Conservation (phyloP, 805 yeast species). For the Saccharomycopsis guyanensis region DNA sequence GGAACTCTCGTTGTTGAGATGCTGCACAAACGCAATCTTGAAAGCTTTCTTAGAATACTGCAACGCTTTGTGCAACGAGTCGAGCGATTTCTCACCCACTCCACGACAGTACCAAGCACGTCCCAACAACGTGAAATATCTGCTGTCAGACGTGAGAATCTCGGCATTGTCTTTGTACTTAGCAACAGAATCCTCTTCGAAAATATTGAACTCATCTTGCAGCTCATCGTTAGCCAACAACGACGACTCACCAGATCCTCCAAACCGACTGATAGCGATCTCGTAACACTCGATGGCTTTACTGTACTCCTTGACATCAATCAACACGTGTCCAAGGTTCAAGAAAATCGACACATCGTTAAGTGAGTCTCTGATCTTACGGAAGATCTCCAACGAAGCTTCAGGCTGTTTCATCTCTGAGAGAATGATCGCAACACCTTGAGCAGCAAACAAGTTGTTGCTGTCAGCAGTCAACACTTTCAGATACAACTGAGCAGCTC, state of each 20-base stretch:
- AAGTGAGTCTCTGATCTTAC: slow-evolving; percentile 84
- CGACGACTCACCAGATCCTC: slow-evolving; percentile 16
- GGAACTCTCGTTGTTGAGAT: slow-evolving; percentile 27
- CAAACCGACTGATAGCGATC: slow-evolving; percentile 60
- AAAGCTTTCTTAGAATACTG: slow-evolving; percentile 55
- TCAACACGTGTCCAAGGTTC: slow-evolving; percentile 80
- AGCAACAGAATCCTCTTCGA: slow-evolving; percentile 9
- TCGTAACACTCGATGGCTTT: slow-evolving; percentile 89
- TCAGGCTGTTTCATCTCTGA: slow-evolving; percentile 74
- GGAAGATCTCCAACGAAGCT: slow-evolving; percentile 75
- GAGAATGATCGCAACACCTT: slow-evolving; percentile 89
- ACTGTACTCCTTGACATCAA: slow-evolving; percentile 73
- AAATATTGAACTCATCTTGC: slow-evolving; percentile 4
- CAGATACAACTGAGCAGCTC: slow-evolving; percentile 89
- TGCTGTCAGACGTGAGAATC: slow-evolving; percentile 42
- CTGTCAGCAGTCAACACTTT: slow-evolving; percentile 83
- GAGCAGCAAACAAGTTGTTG: slow-evolving; percentile 90
- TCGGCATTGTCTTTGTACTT: slow-evolving; percentile 34
- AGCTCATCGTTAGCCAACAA: background rate
- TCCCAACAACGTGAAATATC: slow-evolving; percentile 65
- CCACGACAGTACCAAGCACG: slow-evolving; percentile 87
- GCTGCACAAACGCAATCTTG: slow-evolving; percentile 28
- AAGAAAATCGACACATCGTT: slow-evolving; percentile 76
- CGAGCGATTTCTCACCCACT: slow-evolving; percentile 52
- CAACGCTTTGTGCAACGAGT: slow-evolving; percentile 53